A percentile compares a stretch with the other conserved stretches of the same genome.
Conservation (phyloP, 2,329 filamentous ascomycete species). For the Fusarium sp. region DNA sequence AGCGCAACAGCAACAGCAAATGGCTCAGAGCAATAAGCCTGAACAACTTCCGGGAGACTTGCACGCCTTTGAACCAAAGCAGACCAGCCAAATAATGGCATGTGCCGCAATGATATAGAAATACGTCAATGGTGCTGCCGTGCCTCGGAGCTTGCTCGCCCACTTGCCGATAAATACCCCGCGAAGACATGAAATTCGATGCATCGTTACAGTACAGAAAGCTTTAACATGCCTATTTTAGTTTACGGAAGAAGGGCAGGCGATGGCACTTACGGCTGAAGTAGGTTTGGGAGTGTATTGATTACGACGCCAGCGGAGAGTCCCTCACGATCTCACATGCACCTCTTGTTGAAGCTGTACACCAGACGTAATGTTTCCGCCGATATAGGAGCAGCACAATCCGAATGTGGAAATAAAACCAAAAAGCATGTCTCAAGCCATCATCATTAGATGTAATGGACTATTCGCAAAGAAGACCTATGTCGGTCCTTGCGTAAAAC, state of each 20-base stretch:
- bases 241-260: neutral
- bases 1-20: no score
- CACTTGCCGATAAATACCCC: slow-evolving; percentile 19
- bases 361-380: neutral
- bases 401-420: neutral
- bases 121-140: slow-evolving; percentile 13
- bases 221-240: neutral
- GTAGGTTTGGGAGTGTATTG: neutral
- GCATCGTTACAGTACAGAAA: neutral
- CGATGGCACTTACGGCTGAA: neutral
- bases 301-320: slow-evolving; percentile 5
- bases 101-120: slow-evolving; percentile 52
- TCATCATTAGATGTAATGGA: neutral
- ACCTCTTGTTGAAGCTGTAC: neutral
- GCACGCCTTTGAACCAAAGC: slow-evolving; percentile 29
- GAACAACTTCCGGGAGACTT: no score
- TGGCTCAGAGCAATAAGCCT: no score
- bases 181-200: slow-evolving; percentile 27
- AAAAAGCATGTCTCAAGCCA: neutral
- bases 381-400: slow-evolving; percentile 14
- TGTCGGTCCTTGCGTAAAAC: neutral
- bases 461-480: neutral
- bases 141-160: neutral
- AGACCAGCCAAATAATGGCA: slow-evolving; percentile 53
- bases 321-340: neutral